Evolutionary conservation across 1,284 basidiomycete species (phyloP).

Genomic region (Pholiota adiposa): DNA sequence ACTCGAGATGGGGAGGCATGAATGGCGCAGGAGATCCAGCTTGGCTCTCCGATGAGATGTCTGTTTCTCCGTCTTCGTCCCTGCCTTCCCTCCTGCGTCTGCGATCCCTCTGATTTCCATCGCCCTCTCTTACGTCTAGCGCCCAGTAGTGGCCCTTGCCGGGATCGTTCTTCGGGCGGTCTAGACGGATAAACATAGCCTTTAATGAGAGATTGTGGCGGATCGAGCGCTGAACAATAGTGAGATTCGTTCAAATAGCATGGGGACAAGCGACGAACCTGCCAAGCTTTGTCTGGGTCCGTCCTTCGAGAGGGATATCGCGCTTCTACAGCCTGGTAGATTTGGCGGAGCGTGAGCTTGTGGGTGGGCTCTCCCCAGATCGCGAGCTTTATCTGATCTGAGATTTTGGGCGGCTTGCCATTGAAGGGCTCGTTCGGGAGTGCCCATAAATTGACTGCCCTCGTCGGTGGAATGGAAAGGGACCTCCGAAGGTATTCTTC

Average conservation of each 20-base stretch:
- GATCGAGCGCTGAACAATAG: slow-evolving; percentile 73
- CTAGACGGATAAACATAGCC: slow-evolving; percentile 62
- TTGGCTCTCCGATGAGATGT: not conserved
- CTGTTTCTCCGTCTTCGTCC: not conserved
- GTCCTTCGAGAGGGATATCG: slow-evolving; percentile 63
- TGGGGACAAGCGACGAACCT: slow-evolving; percentile 48
- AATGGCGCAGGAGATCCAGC: not conserved
- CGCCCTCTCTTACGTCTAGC: not conserved
- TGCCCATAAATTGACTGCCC: slow-evolving; percentile 48
- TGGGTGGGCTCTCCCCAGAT: slow-evolving; percentile 64
- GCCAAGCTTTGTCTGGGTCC: slow-evolving; percentile 60
- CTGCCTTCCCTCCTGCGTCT: not conserved
- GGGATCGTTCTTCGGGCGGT: slow-evolving; percentile 67
- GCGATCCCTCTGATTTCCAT: not conserved
- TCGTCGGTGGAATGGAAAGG: slow-evolving; percentile 44
- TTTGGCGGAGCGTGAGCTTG: slow-evolving; percentile 66
- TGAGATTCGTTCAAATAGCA: not conserved
- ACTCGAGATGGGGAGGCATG: not conserved
- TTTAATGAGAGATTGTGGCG: slow-evolving; percentile 91
- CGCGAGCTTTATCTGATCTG: slow-evolving; percentile 54
- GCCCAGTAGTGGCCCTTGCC: slow-evolving; percentile 46
- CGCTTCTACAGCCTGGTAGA: slow-evolving; percentile 58
- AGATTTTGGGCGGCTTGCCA: slow-evolving; percentile 50
- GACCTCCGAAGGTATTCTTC: slow-evolving; percentile 52
- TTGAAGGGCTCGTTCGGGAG: slow-evolving; percentile 51